Evolutionary conservation across 441 rosid species (phyloP).

Genomic region (California macrophylla): DNA sequence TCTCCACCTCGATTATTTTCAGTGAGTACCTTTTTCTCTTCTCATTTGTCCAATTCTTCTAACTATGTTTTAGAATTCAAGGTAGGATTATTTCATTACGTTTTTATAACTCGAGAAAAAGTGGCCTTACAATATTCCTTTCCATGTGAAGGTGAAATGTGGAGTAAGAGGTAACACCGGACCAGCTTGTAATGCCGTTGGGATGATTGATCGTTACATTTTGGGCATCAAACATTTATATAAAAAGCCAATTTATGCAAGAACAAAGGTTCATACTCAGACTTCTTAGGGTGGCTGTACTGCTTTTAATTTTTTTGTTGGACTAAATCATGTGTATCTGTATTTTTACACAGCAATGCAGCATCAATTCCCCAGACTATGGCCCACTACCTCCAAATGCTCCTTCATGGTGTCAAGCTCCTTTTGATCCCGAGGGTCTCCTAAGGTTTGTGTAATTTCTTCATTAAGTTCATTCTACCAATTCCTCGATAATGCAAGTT

Average conservation of each 20-base stretch:
- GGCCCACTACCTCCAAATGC: conserved; percentile 66
- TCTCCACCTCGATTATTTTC: conserved; percentile 30
- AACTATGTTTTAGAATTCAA: not conserved
- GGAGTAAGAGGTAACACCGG: conserved; percentile 60
- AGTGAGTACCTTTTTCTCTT: conserved; percentile 27
- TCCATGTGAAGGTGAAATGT: conserved; percentile 52
- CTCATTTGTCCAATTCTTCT: not conserved
- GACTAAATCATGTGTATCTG: not conserved
- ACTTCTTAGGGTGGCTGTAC: not conserved
- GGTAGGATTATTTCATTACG: not conserved
- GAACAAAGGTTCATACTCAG: conserved; percentile 40
- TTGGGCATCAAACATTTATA: conserved; percentile 62
- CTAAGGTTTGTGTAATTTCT: conserved; percentile 39
- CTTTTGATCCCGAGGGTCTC: conserved; percentile 88
- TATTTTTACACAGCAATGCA: conserved; percentile 47
- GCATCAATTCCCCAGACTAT: conserved; percentile 52
- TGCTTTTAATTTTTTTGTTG: not conserved
- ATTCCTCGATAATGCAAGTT: not conserved
- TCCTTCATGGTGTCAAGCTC: conserved; percentile 91
- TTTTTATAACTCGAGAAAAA: not conserved
- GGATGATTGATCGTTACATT: conserved; percentile 60
- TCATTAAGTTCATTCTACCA: not conserved
- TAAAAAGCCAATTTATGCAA: conserved; percentile 48
- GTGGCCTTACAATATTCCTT: not conserved
- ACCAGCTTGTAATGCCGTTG: conserved; percentile 76